A percentile compares a stretch with the other conserved stretches of the same genome.
Conservation (phyloP, 441 rosid genomes). For the Adansonia grandidieri region DNA sequence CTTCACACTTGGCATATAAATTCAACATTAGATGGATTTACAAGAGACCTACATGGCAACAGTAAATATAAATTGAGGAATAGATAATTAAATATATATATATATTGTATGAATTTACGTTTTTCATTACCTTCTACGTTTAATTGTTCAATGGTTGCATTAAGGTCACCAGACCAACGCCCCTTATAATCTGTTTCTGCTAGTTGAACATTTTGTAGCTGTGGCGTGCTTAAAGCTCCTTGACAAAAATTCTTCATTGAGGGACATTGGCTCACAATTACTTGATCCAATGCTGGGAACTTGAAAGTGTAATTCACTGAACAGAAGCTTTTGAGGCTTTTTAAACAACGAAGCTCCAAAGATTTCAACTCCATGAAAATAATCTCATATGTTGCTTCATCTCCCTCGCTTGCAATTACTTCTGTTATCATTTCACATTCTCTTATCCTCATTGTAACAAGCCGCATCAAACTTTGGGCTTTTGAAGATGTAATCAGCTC, state of each 20-base stretch:
- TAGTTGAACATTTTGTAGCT: slow-evolving; percentile 17
- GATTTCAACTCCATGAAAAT: background rate
- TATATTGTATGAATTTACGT: background rate
- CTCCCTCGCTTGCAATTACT: background rate
- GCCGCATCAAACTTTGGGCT: slow-evolving; percentile 4
- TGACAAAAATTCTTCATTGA: slow-evolving; percentile 7
- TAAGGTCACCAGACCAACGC: background rate
- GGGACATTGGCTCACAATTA: slow-evolving; percentile 22
- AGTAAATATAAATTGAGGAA: background rate
- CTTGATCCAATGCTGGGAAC: slow-evolving; percentile 23
- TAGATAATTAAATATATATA: background rate
- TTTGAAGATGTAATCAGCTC: background rate
- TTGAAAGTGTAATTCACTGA: slow-evolving; percentile 5
- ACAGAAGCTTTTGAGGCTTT: slow-evolving; percentile 18
- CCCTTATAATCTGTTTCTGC: background rate
- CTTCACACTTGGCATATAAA: background rate
- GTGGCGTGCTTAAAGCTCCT: slow-evolving; percentile 12
- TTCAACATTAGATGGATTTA: background rate
- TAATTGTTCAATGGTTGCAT: background rate
- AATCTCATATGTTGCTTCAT: background rate
- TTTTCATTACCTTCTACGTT: background rate
- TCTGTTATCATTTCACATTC: slow-evolving; percentile 21
- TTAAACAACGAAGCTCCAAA: slow-evolving; percentile 11
- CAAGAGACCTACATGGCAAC: background rate
- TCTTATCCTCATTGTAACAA: background rate